Evolutionary conservation across 441 rosid species (phyloP).

Genomic region (Eutrema salsugineum): DNA sequence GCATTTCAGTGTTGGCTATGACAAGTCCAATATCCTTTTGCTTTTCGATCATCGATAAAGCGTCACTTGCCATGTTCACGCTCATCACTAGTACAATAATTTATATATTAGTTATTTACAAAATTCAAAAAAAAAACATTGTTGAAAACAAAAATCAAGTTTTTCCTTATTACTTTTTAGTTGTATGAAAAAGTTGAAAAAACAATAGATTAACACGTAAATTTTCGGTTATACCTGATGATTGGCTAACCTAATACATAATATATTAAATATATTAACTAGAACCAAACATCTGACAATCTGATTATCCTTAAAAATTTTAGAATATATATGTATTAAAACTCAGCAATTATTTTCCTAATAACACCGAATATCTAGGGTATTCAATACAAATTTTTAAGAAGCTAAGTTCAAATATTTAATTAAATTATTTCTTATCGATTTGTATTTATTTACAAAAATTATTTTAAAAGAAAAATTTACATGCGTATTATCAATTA

Average conservation of each 20-base stretch:
- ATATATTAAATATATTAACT: not conserved
- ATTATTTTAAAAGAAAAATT: too few relatives aligned
- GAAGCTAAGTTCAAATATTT: too few relatives aligned
- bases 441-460: too few relatives aligned
- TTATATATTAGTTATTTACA: not conserved
- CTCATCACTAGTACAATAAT: conserved; percentile 34
- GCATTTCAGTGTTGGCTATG: conserved; percentile 34
- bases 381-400: too few relatives aligned
- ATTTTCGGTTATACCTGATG: not conserved
- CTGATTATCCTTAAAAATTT: not conserved
- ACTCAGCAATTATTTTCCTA: too few relatives aligned
- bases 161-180: not conserved
- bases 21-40: conserved; percentile 37
- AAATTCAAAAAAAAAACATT: not conserved
- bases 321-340: too few relatives aligned
- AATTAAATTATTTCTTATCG: too few relatives aligned
- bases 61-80: conserved; percentile 24
- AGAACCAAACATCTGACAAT: not conserved
- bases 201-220: not conserved
- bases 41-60: conserved; percentile 30
- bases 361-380: too few relatives aligned
- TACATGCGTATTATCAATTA: too few relatives aligned
- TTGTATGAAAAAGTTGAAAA: not conserved
- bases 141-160: not conserved
- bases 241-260: not conserved